phyloP scores from a whole-genome alignment of 2,329 filamentous ascomycete species.

The Emericellopsis atlantica region DNA sequence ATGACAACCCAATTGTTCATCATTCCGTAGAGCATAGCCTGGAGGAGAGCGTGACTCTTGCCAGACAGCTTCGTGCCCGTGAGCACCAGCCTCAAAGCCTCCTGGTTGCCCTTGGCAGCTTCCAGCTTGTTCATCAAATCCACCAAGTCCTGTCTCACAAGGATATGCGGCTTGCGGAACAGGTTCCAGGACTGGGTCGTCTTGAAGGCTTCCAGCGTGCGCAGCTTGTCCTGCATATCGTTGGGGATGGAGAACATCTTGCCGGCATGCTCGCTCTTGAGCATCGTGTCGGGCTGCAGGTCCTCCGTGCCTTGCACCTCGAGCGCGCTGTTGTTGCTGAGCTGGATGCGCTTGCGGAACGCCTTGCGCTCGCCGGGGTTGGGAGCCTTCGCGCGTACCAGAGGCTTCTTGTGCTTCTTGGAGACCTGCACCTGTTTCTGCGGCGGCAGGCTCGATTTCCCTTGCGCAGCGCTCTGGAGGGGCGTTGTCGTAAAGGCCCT shows the following conservation, averaged over 20 bases:
- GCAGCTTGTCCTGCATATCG: conserved; percentile 62
- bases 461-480: no score
- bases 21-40: conserved; percentile 72
- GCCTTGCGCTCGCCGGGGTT: conserved; percentile 74
- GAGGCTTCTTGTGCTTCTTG: conserved; percentile 19
- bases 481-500: no score
- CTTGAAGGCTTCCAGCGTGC: conserved; percentile 85
- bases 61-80: conserved; percentile 64
- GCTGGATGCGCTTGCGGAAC: conserved; percentile 74
- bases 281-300: conserved; percentile 41
- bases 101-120: conserved; percentile 34
- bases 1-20: conserved; percentile 82
- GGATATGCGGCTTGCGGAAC: conserved; percentile 68
- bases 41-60: conserved; percentile 77
- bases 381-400: conserved; percentile 38
- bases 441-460: background rate
- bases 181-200: conserved; percentile 75
- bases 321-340: conserved; percentile 89
- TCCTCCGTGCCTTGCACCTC: conserved; percentile 57
- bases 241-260: conserved; percentile 59
- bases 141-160: conserved; percentile 69
- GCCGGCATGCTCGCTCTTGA: conserved; percentile 43
- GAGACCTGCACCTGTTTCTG: conserved; percentile 3
- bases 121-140: conserved; percentile 55
- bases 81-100: conserved; percentile 52